Percentiles rank a stretch among this genome's conserved stretches.
Conservation (phyloP, 2,329 filamentous ascomycete genomes). For the Cercospora sp. region DNA sequence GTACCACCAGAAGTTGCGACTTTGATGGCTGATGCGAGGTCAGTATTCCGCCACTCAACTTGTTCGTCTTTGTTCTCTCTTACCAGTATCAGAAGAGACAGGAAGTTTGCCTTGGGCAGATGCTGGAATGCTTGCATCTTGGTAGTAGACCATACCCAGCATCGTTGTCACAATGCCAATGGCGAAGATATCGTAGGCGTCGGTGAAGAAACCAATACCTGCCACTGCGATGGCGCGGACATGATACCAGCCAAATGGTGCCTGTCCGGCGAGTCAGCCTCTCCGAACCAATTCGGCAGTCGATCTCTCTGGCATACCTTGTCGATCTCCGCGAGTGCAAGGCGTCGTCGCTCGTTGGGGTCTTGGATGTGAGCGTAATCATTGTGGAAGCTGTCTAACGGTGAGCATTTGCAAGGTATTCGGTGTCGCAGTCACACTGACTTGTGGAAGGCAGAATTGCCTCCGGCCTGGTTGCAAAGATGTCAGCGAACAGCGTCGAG, state of each 20-base stretch:
- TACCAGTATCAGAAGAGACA: slow-evolving; percentile 64
- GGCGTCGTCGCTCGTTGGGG: slow-evolving; percentile 74
- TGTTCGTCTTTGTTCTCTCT: background rate
- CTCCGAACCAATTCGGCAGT: background rate
- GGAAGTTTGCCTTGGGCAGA: slow-evolving; percentile 58
- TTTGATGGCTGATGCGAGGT: slow-evolving; percentile 61
- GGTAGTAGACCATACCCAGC: slow-evolving; percentile 77
- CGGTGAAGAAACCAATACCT: slow-evolving; percentile 86
- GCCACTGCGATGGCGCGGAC: slow-evolving; percentile 74
- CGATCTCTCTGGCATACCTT: slow-evolving; percentile 42
- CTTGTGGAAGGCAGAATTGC: slow-evolving; percentile 72
- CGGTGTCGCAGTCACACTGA: background rate
- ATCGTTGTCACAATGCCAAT: slow-evolving; percentile 72
- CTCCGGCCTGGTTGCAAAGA: slow-evolving; percentile 46
- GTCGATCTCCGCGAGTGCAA: slow-evolving; percentile 79
- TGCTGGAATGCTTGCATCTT: slow-evolving; percentile 28
- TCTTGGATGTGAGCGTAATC: slow-evolving; percentile 66
- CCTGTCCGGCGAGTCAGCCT: slow-evolving; percentile 35
- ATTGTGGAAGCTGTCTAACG: slow-evolving; percentile 61
- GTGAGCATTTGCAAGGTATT: background rate
- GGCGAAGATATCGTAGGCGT: slow-evolving; percentile 77
- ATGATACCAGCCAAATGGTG: slow-evolving; percentile 82
- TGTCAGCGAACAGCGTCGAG: background rate
- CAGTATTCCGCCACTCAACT: background rate
- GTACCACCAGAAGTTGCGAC: slow-evolving; percentile 80